Evolutionary conservation across 176 grass and related monocot species (phyloP).

Genomic region (Phoenix dactylifera): DNA sequence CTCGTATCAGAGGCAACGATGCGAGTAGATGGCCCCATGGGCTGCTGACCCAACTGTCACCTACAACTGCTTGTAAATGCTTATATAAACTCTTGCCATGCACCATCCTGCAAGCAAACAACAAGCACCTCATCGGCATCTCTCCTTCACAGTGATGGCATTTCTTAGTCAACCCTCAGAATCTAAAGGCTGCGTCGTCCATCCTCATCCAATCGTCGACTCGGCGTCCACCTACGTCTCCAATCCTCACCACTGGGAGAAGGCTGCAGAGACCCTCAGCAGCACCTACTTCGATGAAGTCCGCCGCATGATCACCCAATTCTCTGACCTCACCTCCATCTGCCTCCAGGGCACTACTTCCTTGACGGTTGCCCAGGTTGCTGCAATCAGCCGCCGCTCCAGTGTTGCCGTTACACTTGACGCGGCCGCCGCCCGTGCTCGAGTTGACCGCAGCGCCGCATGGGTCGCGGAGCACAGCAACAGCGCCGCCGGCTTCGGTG

Average conservation of each 20-base stretch:
- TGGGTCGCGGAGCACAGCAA: conserved; percentile 12
- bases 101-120: too few relatives aligned
- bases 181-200: too few relatives aligned
- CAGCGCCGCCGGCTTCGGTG: conserved; percentile 9
- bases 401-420: conserved; percentile 6
- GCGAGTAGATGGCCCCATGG: too few relatives aligned
- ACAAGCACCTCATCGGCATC: too few relatives aligned
- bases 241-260: conserved; percentile 2
- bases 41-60: too few relatives aligned
- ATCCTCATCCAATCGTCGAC: conserved; percentile 3
- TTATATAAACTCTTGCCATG: too few relatives aligned
- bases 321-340: conserved; percentile 10
- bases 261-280: conserved; percentile 4
- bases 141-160: too few relatives aligned
- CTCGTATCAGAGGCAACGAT: too few relatives aligned
- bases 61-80: too few relatives aligned
- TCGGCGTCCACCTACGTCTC: background rate
- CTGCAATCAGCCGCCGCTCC: conserved; percentile 3
- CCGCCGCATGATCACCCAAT: conserved; percentile 14
- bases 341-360: conserved; percentile 9
- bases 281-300: conserved; percentile 13
- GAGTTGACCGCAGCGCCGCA: conserved; percentile 9
- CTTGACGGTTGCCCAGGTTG: conserved; percentile 19
- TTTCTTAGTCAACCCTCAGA: too few relatives aligned
- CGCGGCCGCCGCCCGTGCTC: background rate